Percentiles rank a stretch among this genome's conserved stretches.
These are phyloP conservation scores for Phytophthora palmivora DNA, from an alignment of 352 stramenopile species.

Conservation along the genomic window DNA sequence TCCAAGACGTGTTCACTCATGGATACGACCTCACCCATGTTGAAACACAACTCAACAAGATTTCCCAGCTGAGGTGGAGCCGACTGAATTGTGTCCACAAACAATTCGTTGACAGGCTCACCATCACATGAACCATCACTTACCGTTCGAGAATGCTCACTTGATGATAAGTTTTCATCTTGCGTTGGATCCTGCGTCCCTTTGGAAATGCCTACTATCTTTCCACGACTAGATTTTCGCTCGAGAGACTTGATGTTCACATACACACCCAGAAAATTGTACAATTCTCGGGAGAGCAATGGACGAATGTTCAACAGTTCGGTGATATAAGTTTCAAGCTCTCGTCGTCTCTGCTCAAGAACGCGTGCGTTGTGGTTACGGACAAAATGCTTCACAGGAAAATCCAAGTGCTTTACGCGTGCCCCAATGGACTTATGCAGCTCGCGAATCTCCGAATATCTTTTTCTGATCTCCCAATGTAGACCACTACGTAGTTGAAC, in stretches of 20 bases:
- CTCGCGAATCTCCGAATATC: slow-evolving; percentile 6
- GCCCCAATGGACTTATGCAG: slow-evolving; percentile 7
- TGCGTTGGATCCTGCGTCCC: background rate
- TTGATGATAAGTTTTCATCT: background rate
- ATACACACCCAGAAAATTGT: slow-evolving; percentile 17
- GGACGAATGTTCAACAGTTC: slow-evolving; percentile 4
- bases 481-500: background rate
- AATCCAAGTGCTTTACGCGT: slow-evolving; percentile 5
- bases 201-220: background rate
- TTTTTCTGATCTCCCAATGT: slow-evolving; percentile 5
- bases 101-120: background rate
- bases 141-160: background rate
- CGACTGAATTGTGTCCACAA: background rate
- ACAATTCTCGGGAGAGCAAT: slow-evolving; percentile 11
- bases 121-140: background rate
- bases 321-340: background rate
- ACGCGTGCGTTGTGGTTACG: background rate
- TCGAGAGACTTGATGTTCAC: slow-evolving; percentile 9
- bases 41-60: slow-evolving; percentile 3
- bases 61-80: background rate
- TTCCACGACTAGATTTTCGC: background rate
- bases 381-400: slow-evolving; percentile 4
- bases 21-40: slow-evolving; percentile 2
- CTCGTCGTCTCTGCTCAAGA: background rate
- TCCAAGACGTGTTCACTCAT: slow-evolving; percentile 1